These are phyloP conservation scores for Phytophthora kernoviae DNA, from an alignment of 352 stramenopile genomes.

Conservation along the genomic window DNA sequence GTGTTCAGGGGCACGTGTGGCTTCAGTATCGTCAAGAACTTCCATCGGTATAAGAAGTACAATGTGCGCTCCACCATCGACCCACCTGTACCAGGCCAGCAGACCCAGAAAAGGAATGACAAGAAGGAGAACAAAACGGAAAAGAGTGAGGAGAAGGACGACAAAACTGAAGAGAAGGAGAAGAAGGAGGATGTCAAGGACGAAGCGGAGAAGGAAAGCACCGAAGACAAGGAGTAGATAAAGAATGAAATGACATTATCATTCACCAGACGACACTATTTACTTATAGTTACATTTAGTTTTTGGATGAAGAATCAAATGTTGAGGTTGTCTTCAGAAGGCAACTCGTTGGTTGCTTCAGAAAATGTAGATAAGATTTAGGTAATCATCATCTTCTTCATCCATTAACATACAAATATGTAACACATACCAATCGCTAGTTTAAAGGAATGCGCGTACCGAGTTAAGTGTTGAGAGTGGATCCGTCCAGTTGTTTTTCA, in stretches of 20 bases:
- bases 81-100: conserved; percentile 45
- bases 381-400: conserved; percentile 72
- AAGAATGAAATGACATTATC: conserved; percentile 7
- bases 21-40: conserved; percentile 75
- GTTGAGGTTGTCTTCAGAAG: conserved; percentile 31
- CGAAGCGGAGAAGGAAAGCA: conserved; percentile 7
- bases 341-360: conserved; percentile 33
- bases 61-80: conserved; percentile 81
- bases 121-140: conserved; percentile 26
- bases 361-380: conserved; percentile 76
- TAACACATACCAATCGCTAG: conserved; percentile 12
- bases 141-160: conserved; percentile 15
- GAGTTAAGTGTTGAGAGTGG: conserved; percentile 28
- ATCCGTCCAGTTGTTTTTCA: conserved; percentile 38
- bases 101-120: conserved; percentile 17
- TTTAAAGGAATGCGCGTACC: no score
- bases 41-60: conserved; percentile 77
- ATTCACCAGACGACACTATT: conserved; percentile 8
- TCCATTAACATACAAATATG: conserved; percentile 14
- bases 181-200: conserved; percentile 13
- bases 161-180: conserved; percentile 16
- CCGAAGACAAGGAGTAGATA: conserved; percentile 10
- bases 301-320: conserved; percentile 40
- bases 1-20: conserved; percentile 81
- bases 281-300: background rate